Conservation (phyloP, 805 yeast species). For the Candida silvatica region DNA sequence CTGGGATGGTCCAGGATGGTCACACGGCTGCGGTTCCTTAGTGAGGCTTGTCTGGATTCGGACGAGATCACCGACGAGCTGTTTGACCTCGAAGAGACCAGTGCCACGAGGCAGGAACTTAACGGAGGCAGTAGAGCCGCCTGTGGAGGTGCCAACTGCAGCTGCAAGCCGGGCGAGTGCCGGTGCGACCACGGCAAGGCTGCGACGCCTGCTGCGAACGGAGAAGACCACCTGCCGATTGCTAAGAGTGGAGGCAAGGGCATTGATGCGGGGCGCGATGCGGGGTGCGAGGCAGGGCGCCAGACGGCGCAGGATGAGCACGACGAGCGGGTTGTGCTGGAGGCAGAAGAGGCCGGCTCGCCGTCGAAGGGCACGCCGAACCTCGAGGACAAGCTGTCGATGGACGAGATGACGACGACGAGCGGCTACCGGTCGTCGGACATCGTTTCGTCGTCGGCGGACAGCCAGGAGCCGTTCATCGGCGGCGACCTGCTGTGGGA, state of each 20-base stretch:
- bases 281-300: too few relatives aligned
- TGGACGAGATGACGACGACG: constrained; percentile 3
- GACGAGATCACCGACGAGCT: constrained; percentile 44
- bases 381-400: constrained; percentile 5
- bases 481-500: constrained; percentile 57
- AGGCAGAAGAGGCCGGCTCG: background rate
- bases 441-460: background rate
- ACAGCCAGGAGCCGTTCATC: constrained; percentile 28
- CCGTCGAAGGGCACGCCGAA: background rate
- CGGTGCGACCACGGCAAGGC: background rate
- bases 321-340: background rate
- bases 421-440: constrained; percentile 1
- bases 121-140: constrained; percentile 2
- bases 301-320: background rate
- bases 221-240: background rate
- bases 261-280: too few relatives aligned
- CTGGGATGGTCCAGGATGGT: constrained; percentile 28
- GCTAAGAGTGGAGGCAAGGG: background rate
- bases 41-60: constrained; percentile 40
- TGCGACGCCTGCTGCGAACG: background rate
- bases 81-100: constrained; percentile 26
- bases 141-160: background rate
- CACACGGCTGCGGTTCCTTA: constrained; percentile 20
- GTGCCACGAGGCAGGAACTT: background rate
- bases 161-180: constrained; percentile 1